Evolutionary conservation across 2,329 filamentous ascomycete genomes (phyloP).

Genomic region (Nannizziopsis barbatae): DNA sequence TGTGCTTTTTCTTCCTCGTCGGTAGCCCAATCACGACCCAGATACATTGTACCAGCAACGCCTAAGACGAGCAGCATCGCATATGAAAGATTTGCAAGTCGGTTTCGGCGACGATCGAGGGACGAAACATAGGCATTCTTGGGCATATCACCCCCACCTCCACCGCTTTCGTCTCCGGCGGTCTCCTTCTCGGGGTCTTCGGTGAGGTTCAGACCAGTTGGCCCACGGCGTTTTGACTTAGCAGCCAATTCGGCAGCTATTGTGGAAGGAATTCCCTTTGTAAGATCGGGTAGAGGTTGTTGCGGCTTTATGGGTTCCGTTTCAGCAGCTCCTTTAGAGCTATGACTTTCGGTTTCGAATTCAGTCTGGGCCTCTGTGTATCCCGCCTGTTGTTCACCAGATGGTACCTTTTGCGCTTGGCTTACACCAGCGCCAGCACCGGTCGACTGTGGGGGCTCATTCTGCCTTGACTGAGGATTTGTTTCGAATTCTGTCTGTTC

Average conservation of each 20-base stretch:
- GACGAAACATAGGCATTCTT: constrained; percentile 83
- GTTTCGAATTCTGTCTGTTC: constrained; percentile 33
- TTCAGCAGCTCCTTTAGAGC: constrained; percentile 17
- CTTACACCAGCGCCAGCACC: constrained; percentile 20
- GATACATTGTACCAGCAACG: constrained; percentile 54
- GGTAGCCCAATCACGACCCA: constrained; percentile 76
- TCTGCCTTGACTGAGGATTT: constrained; percentile 24
- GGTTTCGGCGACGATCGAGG: constrained; percentile 67
- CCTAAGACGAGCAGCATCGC: constrained; percentile 46
- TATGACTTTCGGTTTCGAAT: constrained; percentile 26
- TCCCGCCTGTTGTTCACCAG: constrained; percentile 14
- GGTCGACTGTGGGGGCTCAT: constrained; percentile 22
- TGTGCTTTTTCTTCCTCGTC: constrained; percentile 61
- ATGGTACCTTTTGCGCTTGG: constrained; percentile 7
- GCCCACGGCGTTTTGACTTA: constrained; percentile 28
- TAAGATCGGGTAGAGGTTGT: constrained; percentile 73
- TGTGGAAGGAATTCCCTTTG: constrained; percentile 88
- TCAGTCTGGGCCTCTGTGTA: constrained; percentile 27
- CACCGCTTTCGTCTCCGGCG: constrained; percentile 38
- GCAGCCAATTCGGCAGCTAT: constrained; percentile 60
- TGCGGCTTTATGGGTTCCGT: constrained; percentile 34
- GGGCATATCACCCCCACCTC: constrained; percentile 52
- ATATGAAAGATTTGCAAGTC: constrained; percentile 66
- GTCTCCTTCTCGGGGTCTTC: constrained; percentile 36
- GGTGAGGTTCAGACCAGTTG: constrained; percentile 40